Base-by-base conservation (phyloP, 345 rosid species). In the Excoecaria agallocha region DNA sequence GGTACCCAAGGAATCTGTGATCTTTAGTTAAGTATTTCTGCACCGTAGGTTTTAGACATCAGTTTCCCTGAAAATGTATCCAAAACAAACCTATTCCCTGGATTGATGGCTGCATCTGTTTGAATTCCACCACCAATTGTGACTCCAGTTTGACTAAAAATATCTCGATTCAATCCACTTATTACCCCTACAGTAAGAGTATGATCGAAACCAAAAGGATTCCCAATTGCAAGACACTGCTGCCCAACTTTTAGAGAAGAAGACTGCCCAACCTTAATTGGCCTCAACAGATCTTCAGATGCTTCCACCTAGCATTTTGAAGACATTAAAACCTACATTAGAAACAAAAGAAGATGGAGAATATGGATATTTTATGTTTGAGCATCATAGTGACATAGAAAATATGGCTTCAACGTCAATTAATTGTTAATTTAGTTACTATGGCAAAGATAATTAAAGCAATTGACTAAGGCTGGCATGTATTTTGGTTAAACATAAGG, bases 71-170 rank as follows among this genome's bases (percentile, higher is more conserved):
- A 65, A 35, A 73, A 20, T 51, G 50, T 64, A 56, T 55, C 57
- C 3, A 15, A 39, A 16, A 79, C 73, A 3, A 79, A 89, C 98
- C 98, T 92, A 83, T 94, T 94, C 68, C 98, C 98, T 0, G 98
- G 98, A 86, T 94, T 94, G 77, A 92, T 94, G 38, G 98, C 97
- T 17, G 98, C 98, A 89, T 94, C 98, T 39, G 98, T 94, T 89
- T 94, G 98, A 82, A 94, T 89, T 65, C 97, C 97, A 76, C 98
- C 98, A 71, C 97, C 91, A 72, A 94, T 89, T 13, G 96, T 92
- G 49, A 94, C 93, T 70, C 98, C 98, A 51, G 94, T 82, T 87
- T 87, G 88, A 79, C 98, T 94, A 76, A 89, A 94, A 68, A 92
- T 94, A 61, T 94, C 98, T 3, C 98, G 82, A 78, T 94, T 91